Base-by-base conservation (phyloP, 495 filamentous ascomycete genomes). In the Lophiostoma macrostomum region DNA sequence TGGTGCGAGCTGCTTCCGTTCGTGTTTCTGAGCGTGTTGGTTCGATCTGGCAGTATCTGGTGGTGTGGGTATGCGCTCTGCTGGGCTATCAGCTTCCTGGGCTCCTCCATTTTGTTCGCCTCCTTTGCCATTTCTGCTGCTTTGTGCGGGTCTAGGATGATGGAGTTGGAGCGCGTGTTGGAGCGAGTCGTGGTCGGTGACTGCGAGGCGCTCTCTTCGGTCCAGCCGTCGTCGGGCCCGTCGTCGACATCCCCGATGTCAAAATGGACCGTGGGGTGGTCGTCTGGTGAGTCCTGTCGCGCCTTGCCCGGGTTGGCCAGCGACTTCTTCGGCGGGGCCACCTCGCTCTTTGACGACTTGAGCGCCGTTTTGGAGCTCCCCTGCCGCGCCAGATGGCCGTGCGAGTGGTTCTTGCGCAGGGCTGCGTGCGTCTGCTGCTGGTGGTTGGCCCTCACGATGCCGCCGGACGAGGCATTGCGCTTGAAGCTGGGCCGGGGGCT, bases 141-240 rank as follows among this genome's bases (percentile, higher is more conserved):
- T 52, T 43, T 58, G 18, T 43, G 47, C 25, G 45, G 50, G 29
- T 65, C 63, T 22, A 63, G 32, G 49, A 63, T 45, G 8, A 63
- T 51, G n/a, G 65, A 67, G 43, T 73, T 71, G n/a, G 66, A 63
- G 36, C 67, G 65, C 19, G 69, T 72, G 46, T 71, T 69, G 18
- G 64, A 57, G 25, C 70, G 59, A 35, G 70, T 73, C n/a, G 69
- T 71, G 31, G 53, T 65, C 20, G 70, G 70, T 39, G 69, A 71
- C 43, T 70, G 69, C 22, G 69, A 71, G 3, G 67, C 66, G 42
- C 70, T 73, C 23, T 71, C 64, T 30, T 73, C 70, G 12, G 70
- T 73, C 70, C 70, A 73, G 13, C 58, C 69, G 40, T 72, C 60
- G 53, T 71, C 70, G n/a, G 50, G 44, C 11, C 30, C 56, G 29